Evolutionary conservation across 2,329 filamentous ascomycete species (phyloP).

Genomic region (Botrytis fabae): DNA sequence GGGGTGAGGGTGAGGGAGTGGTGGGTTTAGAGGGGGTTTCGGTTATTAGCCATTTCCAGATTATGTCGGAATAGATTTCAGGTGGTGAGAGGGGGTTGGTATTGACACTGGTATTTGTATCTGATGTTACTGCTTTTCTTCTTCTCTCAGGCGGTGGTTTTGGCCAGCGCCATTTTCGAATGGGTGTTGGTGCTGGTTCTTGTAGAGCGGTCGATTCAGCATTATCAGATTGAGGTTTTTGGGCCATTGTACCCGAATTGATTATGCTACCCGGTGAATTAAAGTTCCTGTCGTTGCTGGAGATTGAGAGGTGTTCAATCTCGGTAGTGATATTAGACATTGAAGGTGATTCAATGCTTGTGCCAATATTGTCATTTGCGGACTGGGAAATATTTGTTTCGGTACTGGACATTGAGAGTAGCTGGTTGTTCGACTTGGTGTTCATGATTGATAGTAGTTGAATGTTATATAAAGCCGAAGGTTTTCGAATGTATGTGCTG

Average conservation of each 20-base stretch:
- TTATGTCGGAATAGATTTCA: not conserved
- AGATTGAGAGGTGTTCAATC: not conserved
- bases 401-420: not conserved
- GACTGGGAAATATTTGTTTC: not conserved
- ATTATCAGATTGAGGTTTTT: not conserved
- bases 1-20: not conserved
- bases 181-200: fast-evolving
- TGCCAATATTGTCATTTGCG: not conserved
- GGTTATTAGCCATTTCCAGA: too few relatives aligned
- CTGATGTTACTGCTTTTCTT: not conserved
- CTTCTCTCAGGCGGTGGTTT: not conserved
- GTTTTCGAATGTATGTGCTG: not conserved
- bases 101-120: not conserved
- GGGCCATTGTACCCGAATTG: not conserved
- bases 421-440: not conserved
- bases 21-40: fast-evolving
- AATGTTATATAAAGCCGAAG: not conserved
- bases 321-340: not conserved
- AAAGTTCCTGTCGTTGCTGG: not conserved
- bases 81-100: not conserved
- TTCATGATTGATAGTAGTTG: not conserved
- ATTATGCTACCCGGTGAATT: not conserved
- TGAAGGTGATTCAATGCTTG: not conserved
- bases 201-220: not conserved
- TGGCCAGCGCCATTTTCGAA: not conserved